Conservation (phyloP, 108 stramenopile genomes). For the Discostella stelligeroides region DNA sequence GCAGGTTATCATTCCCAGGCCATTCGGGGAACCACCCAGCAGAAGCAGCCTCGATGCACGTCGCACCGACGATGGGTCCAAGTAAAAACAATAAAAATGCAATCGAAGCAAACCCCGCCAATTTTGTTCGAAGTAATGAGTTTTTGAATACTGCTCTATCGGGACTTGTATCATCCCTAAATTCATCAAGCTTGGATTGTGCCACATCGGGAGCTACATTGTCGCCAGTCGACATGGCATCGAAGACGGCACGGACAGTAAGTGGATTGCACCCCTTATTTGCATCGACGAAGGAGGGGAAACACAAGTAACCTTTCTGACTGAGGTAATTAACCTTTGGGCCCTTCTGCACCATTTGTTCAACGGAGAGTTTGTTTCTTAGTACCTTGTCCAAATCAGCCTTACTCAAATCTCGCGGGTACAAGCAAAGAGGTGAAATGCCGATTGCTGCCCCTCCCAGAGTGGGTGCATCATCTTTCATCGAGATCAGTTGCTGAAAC, state of each 20-base stretch:
- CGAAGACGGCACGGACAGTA: slow-evolving; percentile 76
- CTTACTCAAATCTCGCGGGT: slow-evolving; percentile 67
- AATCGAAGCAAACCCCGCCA: slow-evolving; percentile 60
- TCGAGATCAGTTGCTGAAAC: slow-evolving; percentile 42
- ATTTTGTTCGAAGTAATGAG: slow-evolving; percentile 56
- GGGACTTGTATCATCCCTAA: slow-evolving; percentile 41
- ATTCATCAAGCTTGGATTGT: slow-evolving; percentile 59
- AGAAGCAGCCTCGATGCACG: slow-evolving; percentile 44
- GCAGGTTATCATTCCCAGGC: slow-evolving; percentile 46
- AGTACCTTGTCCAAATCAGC: slow-evolving; percentile 59
- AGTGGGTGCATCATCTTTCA: slow-evolving; percentile 54
- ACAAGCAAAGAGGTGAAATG: slow-evolving; percentile 62
- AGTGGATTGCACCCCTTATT: slow-evolving; percentile 66
- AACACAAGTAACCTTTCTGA: slow-evolving; percentile 68
- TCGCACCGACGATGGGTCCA: slow-evolving; percentile 59
- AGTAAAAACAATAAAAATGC: slow-evolving; percentile 61
- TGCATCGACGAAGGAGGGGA: slow-evolving; percentile 54
- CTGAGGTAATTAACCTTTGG: slow-evolving; percentile 68
- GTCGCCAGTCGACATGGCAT: slow-evolving; percentile 60
- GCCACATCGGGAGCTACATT: slow-evolving; percentile 59
- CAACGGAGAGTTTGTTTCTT: slow-evolving; percentile 61
- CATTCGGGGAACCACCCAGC: slow-evolving; percentile 48
- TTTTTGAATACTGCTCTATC: slow-evolving; percentile 41
- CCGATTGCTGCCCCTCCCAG: slow-evolving; percentile 55
- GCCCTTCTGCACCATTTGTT: slow-evolving; percentile 62